Conservation (phyloP, 345 rosid species). For the Brassica napus region Da-Ae NC_063434.1:453501-454000, state of each 20-base stretch:
- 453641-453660: constrained; percentile 41
- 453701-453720: neutral
- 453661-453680: constrained; percentile 26
- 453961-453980: neutral
- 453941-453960: neutral
- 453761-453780: too few relatives aligned
- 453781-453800: constrained; percentile 9
- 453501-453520: neutral
- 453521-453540: neutral
- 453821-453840: constrained; percentile 12
- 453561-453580: neutral
- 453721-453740: neutral
- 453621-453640: constrained; percentile 29
- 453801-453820: neutral
- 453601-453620: constrained; percentile 34
- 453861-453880: neutral
- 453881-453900: too few relatives aligned
- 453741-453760: too few relatives aligned
- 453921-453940: neutral
- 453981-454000: neutral
- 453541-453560: constrained; percentile 7
- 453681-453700: too few relatives aligned
- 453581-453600: neutral
- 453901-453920: neutral
- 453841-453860: constrained; percentile 7